Evolutionary conservation across 176 grass and related monocot species (phyloP), one percentile per base, ranked within the genome.

Genomic region (Oryza glaberrima): DNA sequence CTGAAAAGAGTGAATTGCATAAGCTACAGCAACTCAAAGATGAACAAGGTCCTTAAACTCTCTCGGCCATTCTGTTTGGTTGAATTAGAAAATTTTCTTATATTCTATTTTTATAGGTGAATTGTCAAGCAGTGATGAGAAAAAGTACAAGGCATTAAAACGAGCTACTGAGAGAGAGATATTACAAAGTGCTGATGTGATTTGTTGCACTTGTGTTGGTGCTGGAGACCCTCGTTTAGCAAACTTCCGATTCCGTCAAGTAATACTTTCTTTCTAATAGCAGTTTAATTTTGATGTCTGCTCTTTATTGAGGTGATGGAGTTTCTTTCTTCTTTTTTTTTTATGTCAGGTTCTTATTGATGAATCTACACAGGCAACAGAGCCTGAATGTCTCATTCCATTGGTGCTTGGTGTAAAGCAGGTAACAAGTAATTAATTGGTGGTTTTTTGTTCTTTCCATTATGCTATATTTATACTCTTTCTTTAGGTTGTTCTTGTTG

Each of bases 131-230:
- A 91, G 94, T 81, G 97, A 99, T 92, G 97, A 99, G 76, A 99
- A 99, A 45, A 99, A 99, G 44, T 99, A 95, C 81, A 99, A 99
- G 76, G 90, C 97, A 80, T 84, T 99, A 86, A 99, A 99, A 92
- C 86, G 97, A 76, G 90, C 97, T 13, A 99, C 97, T 73, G 97
- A 99, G 90, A 96, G 97, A 84, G 97, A 99, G 88, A 99, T 96
- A 88, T 85, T 99, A 38, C 97, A 99, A 71, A 99, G 94, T 86
- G 97, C 97, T 78, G 97, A 99, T 94, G 97, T 99, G 64, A 94
- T 99, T 95, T 99, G 94, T 70, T 99, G 94, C 81, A 99, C 97
- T 65, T 99, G 94, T 92, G 97, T 99, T 65, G 97, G 94, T 88
- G 97, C 97, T 87, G 94, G 97, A 89, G 97, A 99, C 70, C 97